Conservation (phyloP, 177 flowering plant genomes). For the Telopea speciosissima region DNA sequence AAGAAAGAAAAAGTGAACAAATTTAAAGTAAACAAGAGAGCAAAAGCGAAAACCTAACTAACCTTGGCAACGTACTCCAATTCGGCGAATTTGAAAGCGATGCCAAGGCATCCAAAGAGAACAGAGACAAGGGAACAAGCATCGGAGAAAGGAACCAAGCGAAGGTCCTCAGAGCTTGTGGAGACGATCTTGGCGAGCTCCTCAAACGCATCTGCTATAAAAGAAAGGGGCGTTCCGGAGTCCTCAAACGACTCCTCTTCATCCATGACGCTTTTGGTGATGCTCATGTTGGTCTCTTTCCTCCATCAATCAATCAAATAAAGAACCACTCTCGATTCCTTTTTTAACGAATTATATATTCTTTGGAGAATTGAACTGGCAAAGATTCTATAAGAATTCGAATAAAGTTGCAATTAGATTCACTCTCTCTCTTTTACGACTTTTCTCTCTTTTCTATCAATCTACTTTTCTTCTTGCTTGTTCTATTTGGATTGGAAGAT, state of each 20-base stretch:
- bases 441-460: no score
- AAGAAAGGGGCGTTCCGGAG: constrained; percentile 37
- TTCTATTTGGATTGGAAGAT: neutral
- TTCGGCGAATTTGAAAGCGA: constrained; percentile 90
- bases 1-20: neutral
- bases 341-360: no score
- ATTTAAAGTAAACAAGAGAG: neutral
- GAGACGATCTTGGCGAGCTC: constrained; percentile 30
- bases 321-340: no score
- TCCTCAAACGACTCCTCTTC: constrained; percentile 10
- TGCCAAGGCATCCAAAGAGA: constrained; percentile 67
- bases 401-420: no score
- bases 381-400: no score
- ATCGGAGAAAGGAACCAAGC: constrained; percentile 40
- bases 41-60: neutral
- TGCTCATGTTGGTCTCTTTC: neutral
- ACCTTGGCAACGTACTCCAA: constrained; percentile 70
- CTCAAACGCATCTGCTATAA: constrained; percentile 62
- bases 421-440: no score
- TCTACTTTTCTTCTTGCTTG: neutral
- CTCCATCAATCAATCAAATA: neutral
- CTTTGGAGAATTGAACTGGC: no score
- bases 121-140: constrained; percentile 65
- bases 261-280: neutral
- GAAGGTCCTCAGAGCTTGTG: constrained; percentile 23